phyloP scores from a whole-genome alignment of 768 basidiomycete species.

The Lentinus tigrinus region DNA sequence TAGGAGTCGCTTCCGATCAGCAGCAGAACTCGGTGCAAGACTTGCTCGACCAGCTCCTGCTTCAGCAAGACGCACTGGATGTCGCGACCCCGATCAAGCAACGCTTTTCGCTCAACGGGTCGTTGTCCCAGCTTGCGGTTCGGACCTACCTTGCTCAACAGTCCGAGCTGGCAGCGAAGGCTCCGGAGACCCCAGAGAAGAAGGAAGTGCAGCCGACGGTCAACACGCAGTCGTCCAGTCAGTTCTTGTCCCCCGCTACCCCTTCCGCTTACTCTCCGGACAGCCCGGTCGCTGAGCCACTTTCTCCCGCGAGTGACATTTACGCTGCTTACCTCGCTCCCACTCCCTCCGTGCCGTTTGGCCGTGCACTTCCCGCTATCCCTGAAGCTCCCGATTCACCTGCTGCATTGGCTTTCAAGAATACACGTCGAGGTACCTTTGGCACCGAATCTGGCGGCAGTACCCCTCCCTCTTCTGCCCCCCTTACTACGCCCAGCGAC shows the following conservation, averaged over 20 bases:
- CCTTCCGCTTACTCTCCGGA: constrained; percentile 1
- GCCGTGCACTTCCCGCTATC: constrained; percentile 14
- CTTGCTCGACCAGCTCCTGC: constrained; percentile 15
- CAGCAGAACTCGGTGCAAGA: constrained; percentile 13
- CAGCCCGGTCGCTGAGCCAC: constrained; percentile 9
- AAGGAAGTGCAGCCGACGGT: constrained; percentile 1
- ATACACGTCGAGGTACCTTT: constrained; percentile 9
- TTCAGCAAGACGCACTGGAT: constrained; percentile 12
- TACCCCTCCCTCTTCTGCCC: constrained; percentile 12
- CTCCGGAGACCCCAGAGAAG: neutral
- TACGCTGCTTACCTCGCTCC: constrained; percentile 5
- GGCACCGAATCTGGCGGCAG: constrained; percentile 4
- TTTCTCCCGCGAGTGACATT: constrained; percentile 17
- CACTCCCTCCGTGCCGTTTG: constrained; percentile 2
- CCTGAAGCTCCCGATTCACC: constrained; percentile 17
- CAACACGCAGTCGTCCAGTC: constrained; percentile 1
- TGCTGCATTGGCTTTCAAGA: neutral
- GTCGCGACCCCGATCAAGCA: constrained; percentile 18
- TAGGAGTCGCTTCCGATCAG: neutral
- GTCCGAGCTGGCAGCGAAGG: constrained; percentile 5
- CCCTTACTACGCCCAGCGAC: constrained; percentile 9
- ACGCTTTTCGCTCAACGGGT: constrained; percentile 13
- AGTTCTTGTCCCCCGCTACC: constrained; percentile 1
- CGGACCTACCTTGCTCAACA: constrained; percentile 12
- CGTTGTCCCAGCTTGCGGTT: constrained; percentile 8